A percentile compares a stretch with the other conserved stretches of the same genome.
Evolutionary conservation across 306 rosid genomes (phyloP).

Genomic region (Argentina anserina): DNA sequence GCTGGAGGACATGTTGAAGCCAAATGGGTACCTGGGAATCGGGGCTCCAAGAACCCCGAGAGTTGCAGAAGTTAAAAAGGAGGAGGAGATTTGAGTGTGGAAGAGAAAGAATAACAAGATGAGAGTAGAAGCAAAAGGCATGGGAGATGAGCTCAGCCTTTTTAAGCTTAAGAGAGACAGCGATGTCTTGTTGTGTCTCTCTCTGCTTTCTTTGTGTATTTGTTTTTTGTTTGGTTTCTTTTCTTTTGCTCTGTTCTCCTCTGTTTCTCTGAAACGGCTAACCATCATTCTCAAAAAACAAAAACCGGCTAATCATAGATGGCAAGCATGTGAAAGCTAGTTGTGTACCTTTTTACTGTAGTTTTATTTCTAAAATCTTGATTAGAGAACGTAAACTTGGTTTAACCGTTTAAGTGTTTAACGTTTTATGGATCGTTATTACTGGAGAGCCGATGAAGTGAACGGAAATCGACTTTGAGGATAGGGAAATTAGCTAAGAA

Average conservation of each 20-base stretch:
- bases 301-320: no score
- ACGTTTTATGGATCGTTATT: not conserved
- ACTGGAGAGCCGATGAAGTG: not conserved
- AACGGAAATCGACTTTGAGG: not conserved
- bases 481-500: no score
- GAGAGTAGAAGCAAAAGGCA: slow-evolving; percentile 14
- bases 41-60: slow-evolving; percentile 36
- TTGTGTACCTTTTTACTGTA: slow-evolving; percentile 10
- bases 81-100: slow-evolving; percentile 14
- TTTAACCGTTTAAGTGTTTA: not conserved
- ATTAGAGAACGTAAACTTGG: not conserved
- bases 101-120: not conserved
- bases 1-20: slow-evolving; percentile 11
- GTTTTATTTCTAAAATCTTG: not conserved
- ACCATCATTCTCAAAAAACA: no score
- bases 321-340: slow-evolving; percentile 22
- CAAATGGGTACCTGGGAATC: slow-evolving; percentile 32
- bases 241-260: slow-evolving; percentile 4
- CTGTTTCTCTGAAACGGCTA: slow-evolving; percentile 21
- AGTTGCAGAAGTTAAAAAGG: not conserved
- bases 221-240: not conserved
- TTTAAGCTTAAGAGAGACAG: slow-evolving; percentile 37
- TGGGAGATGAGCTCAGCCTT: slow-evolving; percentile 10
- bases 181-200: slow-evolving; percentile 44
- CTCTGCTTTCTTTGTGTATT: slow-evolving; percentile 21